phyloP scores from a whole-genome alignment of 1,284 basidiomycete species.

The Wolfiporia cocos region DNA sequence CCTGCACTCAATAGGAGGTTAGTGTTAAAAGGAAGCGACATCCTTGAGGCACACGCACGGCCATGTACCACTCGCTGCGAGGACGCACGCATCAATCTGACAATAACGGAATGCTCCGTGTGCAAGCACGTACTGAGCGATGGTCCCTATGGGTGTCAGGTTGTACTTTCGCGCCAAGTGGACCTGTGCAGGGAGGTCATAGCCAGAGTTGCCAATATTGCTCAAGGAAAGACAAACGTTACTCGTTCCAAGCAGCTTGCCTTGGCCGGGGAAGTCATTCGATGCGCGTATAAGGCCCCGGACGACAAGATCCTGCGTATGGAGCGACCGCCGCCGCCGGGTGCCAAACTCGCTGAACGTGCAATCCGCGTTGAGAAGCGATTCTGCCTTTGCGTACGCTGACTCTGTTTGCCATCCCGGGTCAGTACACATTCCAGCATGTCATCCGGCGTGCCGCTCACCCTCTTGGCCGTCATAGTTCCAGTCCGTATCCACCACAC shows the following conservation, averaged over 20 bases:
- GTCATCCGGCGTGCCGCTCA: slow-evolving; percentile 26
- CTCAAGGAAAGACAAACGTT: slow-evolving; percentile 55
- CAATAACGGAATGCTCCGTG: no score
- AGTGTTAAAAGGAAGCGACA: neutral
- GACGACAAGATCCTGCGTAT: slow-evolving; percentile 78
- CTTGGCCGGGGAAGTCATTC: slow-evolving; percentile 43
- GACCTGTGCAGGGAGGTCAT: slow-evolving; percentile 39
- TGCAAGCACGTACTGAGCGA: slow-evolving; percentile 70
- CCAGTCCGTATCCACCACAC: slow-evolving; percentile 76
- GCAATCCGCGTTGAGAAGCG: slow-evolving; percentile 68
- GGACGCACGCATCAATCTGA: neutral
- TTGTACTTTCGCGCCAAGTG: slow-evolving; percentile 76
- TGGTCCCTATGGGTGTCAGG: slow-evolving; percentile 73
- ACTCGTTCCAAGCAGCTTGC: slow-evolving; percentile 78
- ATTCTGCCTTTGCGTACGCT: slow-evolving; percentile 69
- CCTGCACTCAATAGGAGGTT: slow-evolving; percentile 29
- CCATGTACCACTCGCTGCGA: slow-evolving; percentile 92
- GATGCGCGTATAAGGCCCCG: slow-evolving; percentile 61
- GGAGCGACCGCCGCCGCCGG: slow-evolving; percentile 77
- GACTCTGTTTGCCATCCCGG: slow-evolving; percentile 24
- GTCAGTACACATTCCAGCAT: neutral
- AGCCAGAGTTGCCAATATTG: neutral
- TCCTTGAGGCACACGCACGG: slow-evolving; percentile 37
- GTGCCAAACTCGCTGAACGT: slow-evolving; percentile 93
- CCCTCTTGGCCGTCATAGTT: slow-evolving; percentile 75